These are phyloP conservation scores for Rubia yunnanensis DNA, from an alignment of 257 asterid genomes.

Conservation along the genomic window DNA sequence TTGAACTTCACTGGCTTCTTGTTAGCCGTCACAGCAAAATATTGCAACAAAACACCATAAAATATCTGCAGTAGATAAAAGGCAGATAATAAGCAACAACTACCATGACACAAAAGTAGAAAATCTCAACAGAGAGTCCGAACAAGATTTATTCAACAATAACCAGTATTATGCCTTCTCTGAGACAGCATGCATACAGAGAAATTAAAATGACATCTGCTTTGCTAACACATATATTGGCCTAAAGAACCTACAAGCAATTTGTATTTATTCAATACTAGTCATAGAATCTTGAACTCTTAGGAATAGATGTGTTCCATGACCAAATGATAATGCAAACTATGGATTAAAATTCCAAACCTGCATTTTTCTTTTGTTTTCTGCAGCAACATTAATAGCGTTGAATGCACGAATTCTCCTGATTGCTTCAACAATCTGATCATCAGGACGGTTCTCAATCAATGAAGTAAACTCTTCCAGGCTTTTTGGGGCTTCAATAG, in stretches of 20 bases:
- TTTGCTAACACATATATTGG: not conserved
- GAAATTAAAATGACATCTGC: not conserved
- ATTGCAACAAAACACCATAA: conserved; percentile 83
- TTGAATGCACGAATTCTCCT: conserved; percentile 71
- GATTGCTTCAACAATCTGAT: conserved; percentile 83
- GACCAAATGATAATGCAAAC: conserved; percentile 8
- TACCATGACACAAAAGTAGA: not conserved
- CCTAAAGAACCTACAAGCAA: not conserved
- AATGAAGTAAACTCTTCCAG: conserved; percentile 65
- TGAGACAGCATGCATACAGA: not conserved
- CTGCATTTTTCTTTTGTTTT: conserved; percentile 87
- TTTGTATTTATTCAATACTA: not conserved
- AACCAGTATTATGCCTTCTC: not conserved
- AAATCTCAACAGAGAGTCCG: not conserved
- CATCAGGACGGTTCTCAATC: conserved; percentile 63
- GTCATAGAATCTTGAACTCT: not conserved
- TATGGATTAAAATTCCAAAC: conserved; percentile 32
- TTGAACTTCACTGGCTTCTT: conserved; percentile 59
- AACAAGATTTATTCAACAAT: not conserved
- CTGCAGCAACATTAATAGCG: conserved; percentile 78
- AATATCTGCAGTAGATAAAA: conserved; percentile 45
- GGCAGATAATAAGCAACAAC: not conserved
- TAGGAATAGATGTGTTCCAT: not conserved
- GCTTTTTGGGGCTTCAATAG: conserved; percentile 89
- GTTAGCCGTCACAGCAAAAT: conserved; percentile 79